Base-by-base conservation (phyloP, 2,329 filamentous ascomycete genomes). In the Penicillium sp. region DNA sequence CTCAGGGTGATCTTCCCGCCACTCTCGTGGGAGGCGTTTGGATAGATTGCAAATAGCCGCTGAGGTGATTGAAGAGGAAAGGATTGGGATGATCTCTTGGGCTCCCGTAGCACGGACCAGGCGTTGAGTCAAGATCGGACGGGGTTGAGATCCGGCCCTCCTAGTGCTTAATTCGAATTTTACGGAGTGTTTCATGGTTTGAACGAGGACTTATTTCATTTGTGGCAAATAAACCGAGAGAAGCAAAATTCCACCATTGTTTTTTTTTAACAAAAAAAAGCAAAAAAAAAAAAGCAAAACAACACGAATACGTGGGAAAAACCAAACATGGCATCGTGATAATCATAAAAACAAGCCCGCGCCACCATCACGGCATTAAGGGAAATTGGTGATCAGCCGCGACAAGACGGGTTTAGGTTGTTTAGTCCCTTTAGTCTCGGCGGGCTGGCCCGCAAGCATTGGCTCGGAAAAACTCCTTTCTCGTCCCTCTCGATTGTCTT, bases 401-500 rank as follows among this genome's bases (percentile, higher is more conserved):
- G 72, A 70, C 24, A 75, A 51, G 9, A 71, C 68, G 14, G 72
- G 72, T 46, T 71, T 74, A 31, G 69, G 64, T 40, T 60, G 62
- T 49, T 64, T 59, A 62, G 61, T 8, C 57, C 52, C 31, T 27
- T 27, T 27, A 7, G 54, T 44, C 7, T 40, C 43, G 10, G 50
- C 58, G 43, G 49, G 48, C 32, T 48, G 49, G 31, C 24, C 47
- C 21, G 42, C 34, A 47, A 40, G 55, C 54, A 59, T 58, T 38
- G 63, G 61, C 43, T 65, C 63, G 11, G 63, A 65, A 10, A 46
- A 21, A 47, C 62, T 64, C 22, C 63, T 55, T 31, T 65, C 63
- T 24, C 63, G 53, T 13, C 53, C 52, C 13, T 63, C 59, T 8
- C 53, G 54, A 34, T 36, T 43, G 31, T 58, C 43, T 27, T 59